Conservation (phyloP, 1,284 basidiomycete genomes). For the Earliella scabrosa region DNA sequence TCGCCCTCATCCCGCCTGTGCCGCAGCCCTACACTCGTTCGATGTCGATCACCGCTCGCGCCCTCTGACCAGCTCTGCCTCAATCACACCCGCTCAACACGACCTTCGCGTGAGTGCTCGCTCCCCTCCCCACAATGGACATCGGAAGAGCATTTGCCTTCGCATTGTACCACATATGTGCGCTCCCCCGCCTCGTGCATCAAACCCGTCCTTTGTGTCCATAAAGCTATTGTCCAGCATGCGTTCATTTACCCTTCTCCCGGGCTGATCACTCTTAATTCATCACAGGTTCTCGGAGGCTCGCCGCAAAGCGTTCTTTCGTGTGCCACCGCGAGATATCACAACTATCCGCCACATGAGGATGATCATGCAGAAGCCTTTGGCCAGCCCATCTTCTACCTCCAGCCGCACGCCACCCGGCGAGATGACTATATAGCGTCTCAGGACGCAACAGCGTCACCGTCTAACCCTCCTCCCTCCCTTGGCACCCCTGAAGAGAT, state of each 20-base stretch:
- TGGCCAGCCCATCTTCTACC: conserved; percentile 10
- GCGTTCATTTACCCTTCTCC: conserved; percentile 12
- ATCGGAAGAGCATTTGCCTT: neutral
- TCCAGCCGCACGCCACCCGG: conserved; percentile 20
- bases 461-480: conserved; percentile 2
- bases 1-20: neutral
- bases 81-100: conserved; percentile 10
- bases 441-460: neutral
- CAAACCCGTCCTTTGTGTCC: conserved; percentile 16
- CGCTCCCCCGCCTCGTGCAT: conserved; percentile 13
- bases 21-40: conserved; percentile 8
- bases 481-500: conserved; percentile 1
- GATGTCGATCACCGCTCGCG: conserved; percentile 13
- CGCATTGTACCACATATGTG: conserved; percentile 8
- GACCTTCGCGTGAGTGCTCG: conserved; percentile 16
- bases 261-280: conserved; percentile 26
- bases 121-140: conserved; percentile 1
- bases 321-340: conserved; percentile 13
- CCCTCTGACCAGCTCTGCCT: conserved; percentile 21
- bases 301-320: conserved; percentile 23
- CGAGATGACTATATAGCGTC: conserved; percentile 22
- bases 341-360: conserved; percentile 13
- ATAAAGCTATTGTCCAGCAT: conserved; percentile 16
- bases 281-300: conserved; percentile 16
- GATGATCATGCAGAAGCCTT: conserved; percentile 19